Base-by-base conservation (phyloP, 441 rosid species). In the Geranium incanum region DNA sequence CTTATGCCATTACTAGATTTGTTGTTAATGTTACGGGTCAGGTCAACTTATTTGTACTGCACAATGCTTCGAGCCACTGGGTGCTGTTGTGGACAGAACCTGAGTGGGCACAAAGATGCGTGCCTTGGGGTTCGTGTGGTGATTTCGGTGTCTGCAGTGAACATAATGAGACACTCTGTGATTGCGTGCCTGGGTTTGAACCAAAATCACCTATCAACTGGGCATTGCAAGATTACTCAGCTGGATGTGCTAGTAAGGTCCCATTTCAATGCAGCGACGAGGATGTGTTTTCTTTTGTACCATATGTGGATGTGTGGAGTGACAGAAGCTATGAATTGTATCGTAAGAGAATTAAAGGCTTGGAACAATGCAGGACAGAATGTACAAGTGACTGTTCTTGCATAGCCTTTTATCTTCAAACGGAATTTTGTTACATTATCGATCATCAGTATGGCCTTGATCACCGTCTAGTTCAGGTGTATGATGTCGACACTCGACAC, bases 371-470 rank as follows among this genome's bases (percentile, higher is more conserved):
- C 59, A 72, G 77, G 50, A 45, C 16, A 15, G 66, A 68, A 28
- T 77, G 83, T 73, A 50, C 69, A 65, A 71, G 68, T 16, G 69
- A 67, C 13, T 80, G 78, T 69, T 74, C 78, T 0, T 79, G 80
- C 68, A 68, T 21, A 43, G 82, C 78, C 19, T 76, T 63, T 66
- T 70, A 77, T 11, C 74, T 68, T 65, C 60, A 69, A 38, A 13
- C 6, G 74, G 73, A 65, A 69, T 1, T 39, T 39, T 28, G 33
- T 28, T 28, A 28, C 3, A 1, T 28, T 28, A 1, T 28, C 33
- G 0, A 28, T 28, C 33, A 28, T 28, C 33, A 2, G 43, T 7
- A 39, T 39, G 43, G 74, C 15, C 8, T 76, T 0, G 43, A 28
- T 1, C 33, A 60, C 67, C 21, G 38, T 18, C 68, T 36, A 19